Percentiles rank a stretch among this genome's conserved stretches.
These are phyloP conservation scores for Candida incommunis DNA, from an alignment of 805 yeast species.

Conservation along the genomic window DNA sequence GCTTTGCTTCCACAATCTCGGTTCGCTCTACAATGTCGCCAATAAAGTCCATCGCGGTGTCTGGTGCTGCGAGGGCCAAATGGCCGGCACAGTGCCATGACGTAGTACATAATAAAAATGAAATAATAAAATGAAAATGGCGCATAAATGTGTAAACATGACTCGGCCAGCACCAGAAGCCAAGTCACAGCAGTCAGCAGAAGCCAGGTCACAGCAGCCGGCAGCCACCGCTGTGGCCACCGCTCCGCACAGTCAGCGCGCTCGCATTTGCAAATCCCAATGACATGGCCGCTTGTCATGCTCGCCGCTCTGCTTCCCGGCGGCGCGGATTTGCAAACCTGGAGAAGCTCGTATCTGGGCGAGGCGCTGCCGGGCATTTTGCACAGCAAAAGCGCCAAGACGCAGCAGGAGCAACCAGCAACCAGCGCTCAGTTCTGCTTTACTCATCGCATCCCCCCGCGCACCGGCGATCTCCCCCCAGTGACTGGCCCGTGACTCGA, in stretches of 20 bases:
- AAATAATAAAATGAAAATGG: too few relatives aligned
- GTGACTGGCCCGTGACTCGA: too few relatives aligned
- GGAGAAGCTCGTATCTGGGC: not conserved
- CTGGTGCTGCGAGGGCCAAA: not conserved
- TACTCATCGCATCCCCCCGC: not conserved
- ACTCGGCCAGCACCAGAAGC: too few relatives aligned
- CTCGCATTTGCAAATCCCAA: too few relatives aligned
- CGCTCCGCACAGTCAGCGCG: too few relatives aligned
- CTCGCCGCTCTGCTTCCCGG: not conserved
- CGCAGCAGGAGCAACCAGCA: not conserved
- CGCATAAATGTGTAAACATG: too few relatives aligned
- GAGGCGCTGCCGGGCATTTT: not conserved
- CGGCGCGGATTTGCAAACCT: too few relatives aligned
- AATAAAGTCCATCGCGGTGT: constrained; percentile 40
- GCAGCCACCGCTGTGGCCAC: too few relatives aligned
- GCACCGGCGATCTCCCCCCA: not conserved
- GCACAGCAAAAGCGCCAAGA: not conserved
- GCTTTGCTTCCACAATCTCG: not conserved
- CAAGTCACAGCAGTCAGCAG: too few relatives aligned
- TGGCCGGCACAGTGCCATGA: not conserved
- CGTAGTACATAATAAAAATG: too few relatives aligned
- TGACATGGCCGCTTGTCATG: too few relatives aligned
- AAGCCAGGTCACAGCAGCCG: too few relatives aligned
- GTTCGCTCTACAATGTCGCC: constrained; percentile 53
- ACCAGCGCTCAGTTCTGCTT: not conserved